Base-by-base conservation (phyloP, 441 rosid species). In the Gossypium laxum region DNA sequence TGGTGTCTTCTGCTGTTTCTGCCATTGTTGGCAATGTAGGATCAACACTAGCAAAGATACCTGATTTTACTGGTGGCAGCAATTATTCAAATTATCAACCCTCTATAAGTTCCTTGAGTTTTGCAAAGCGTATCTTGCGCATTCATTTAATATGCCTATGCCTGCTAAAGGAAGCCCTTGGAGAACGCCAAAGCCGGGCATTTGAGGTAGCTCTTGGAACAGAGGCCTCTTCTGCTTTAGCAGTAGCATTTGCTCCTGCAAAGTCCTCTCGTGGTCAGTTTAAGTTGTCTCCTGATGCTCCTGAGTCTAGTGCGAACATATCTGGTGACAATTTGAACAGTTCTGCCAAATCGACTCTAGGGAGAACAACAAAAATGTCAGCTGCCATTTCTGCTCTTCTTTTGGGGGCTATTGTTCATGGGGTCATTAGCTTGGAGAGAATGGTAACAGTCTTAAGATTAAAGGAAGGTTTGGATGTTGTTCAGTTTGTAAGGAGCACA, bases 201-300 rank as follows among this genome's bases (percentile, higher is more conserved):
- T 91, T 93, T 82, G 99, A 96, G 86, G 85, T 96, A 76, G 98
- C 98, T 78, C 92, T 93, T 77, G 98, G 94, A 47, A 84, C 90
- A 30, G 99, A 96, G 83, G 92, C 94, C 73, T 89, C 91, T 63
- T 73, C 93, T 76, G 89, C 92, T 69, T 92, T 96, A 76, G 78
- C 91, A 73, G 80, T 76, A 79, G 91, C 79, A 43, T 83, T 85
- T 76, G 41, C 86, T 72, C 90, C 95, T 59, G 90, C 87, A 67
- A 96, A 96, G 87, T 83, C 86, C 77, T 89, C 97, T 45, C 91
- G 99, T 41, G 82, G 75, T 78, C 99, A 86, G 77, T 89, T 86
- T 82, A 96, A 87, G 77, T 11, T 78, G 58, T 79, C 98, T 76
- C 87, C 97, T 67, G 99, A 92, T 67, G 71, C 87, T 54, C 84